These are phyloP conservation scores for Ceratobasidium sp. DNA, from an alignment of 1,284 basidiomycete genomes.

Conservation along the genomic window DNA sequence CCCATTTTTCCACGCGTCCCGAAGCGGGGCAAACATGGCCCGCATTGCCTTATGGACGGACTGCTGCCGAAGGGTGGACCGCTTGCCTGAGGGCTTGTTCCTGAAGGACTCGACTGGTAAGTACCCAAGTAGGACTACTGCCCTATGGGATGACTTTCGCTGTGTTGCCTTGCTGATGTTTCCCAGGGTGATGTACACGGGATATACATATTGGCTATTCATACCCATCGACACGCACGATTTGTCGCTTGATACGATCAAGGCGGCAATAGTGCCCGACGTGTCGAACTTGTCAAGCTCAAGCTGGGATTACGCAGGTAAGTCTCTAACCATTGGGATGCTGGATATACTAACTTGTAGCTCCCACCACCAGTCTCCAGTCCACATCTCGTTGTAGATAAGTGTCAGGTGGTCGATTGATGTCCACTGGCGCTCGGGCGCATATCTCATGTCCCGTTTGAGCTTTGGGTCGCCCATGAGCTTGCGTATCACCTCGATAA, in stretches of 20 bases:
- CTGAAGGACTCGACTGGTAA: slow-evolving; percentile 35
- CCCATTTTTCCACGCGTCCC: slow-evolving; percentile 32
- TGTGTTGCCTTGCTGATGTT: slow-evolving; percentile 18
- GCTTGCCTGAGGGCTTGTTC: slow-evolving; percentile 4
- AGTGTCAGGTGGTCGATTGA: neutral
- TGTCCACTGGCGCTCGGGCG: slow-evolving; percentile 35
- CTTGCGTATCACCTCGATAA: slow-evolving; percentile 44
- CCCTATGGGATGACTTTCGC: slow-evolving; percentile 15
- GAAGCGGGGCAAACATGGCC: slow-evolving; percentile 39
- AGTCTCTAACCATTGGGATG: neutral
- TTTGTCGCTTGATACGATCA: slow-evolving; percentile 40
- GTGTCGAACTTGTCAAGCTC: no score
- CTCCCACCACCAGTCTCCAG: slow-evolving; percentile 39
- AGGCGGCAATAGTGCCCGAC: slow-evolving; percentile 33
- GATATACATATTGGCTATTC: slow-evolving; percentile 38
- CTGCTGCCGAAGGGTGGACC: slow-evolving; percentile 2
- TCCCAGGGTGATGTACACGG: neutral
- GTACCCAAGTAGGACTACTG: slow-evolving; percentile 36
- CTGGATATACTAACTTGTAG: slow-evolving; percentile 27
- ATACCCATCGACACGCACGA: slow-evolving; percentile 35
- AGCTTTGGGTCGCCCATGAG: slow-evolving; percentile 37
- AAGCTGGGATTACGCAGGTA: neutral
- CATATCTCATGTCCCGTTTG: slow-evolving; percentile 16
- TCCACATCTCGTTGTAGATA: slow-evolving; percentile 36
- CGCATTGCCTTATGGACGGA: slow-evolving; percentile 43